Base-by-base conservation (phyloP, 2,329 filamentous ascomycete species). In the Aureobasidium subglaciale region DNA sequence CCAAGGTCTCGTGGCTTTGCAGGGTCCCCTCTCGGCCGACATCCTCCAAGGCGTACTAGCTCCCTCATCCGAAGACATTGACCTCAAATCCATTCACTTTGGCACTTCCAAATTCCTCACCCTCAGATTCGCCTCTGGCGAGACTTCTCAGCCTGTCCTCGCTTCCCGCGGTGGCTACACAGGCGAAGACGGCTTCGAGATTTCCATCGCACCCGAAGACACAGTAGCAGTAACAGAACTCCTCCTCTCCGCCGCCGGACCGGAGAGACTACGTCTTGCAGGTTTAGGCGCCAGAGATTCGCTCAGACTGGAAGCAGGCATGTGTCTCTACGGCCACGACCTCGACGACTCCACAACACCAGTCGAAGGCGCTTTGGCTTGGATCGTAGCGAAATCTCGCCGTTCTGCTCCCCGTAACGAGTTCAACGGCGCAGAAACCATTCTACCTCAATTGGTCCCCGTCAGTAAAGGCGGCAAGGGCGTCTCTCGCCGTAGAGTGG, bases 261-360 rank as follows among this genome's bases (percentile, higher is more conserved):
- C 64, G 38, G 85, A 85, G 24, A 82, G 84, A 10, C 76, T 96
- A 15, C 86, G 87, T 65, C 81, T 96, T 42, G 90, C 92, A 2
- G 93, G 93, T 3, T 81, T 99, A 0, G 93, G 91, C 9, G 90
- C 93, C 2, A 83, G 93, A 61, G 93, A 99, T 71, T 95, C 87
- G 59, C 82, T 99, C 58, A 85, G 93, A 43, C 83, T 99, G 27
- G 93, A 99, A 75, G 93, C 93, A 0, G 93, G 93, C 59, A 95
- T 99, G 92, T 99, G 93, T 72, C 80, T 99, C n/a, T 99, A 99
- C 74, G 93, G 93, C n/a, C 90, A 97, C 73, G 93, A 99, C 70
- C 81, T 99, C 34, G 85, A 95, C 69, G 92, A 96, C 57, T 76
- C 75, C 0, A 86, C 81, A 10, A 88, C 86, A 1, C 85, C 86